phyloP scores from a whole-genome alignment of 2,329 filamentous ascomycete species.

The Alternaria ventricosa region DNA sequence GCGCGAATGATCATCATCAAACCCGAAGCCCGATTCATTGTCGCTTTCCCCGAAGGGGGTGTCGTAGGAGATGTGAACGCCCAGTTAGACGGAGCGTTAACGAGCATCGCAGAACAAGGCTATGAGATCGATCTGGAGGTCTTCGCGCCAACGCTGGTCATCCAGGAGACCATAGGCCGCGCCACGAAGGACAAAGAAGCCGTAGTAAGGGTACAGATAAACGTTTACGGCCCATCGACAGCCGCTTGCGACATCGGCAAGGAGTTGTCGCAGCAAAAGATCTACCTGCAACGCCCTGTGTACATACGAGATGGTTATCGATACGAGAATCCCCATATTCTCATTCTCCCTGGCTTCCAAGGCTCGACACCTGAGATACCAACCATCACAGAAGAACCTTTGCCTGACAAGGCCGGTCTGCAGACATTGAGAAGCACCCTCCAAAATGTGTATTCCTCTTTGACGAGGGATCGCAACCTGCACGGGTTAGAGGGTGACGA shows the following conservation, averaged over 20 bases:
- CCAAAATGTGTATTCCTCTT: constrained; percentile 26
- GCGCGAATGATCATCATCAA: constrained; percentile 17
- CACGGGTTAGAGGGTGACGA: constrained; percentile 28
- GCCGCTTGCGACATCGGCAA: constrained; percentile 18
- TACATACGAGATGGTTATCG: constrained; percentile 13
- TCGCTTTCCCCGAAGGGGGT: constrained; percentile 21
- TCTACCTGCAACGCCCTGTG: constrained; percentile 36
- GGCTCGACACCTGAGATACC: neutral
- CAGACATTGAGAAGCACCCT: neutral
- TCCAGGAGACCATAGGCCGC: constrained; percentile 30
- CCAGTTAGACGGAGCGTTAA: constrained; percentile 26
- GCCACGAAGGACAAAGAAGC: constrained; percentile 34
- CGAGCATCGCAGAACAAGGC: constrained; percentile 19
- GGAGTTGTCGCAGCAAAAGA: constrained; percentile 26
- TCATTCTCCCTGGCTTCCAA: constrained; percentile 22
- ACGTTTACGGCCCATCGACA: constrained; percentile 25
- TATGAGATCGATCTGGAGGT: constrained; percentile 29
- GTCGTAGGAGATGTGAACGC: constrained; percentile 27
- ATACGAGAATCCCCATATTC: constrained; percentile 38
- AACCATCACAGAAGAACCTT: neutral
- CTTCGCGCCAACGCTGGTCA: constrained; percentile 22
- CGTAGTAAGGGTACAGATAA: constrained; percentile 33
- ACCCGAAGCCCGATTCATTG: constrained; percentile 14
- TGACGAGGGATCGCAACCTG: constrained; percentile 24
- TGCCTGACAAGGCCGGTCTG: neutral